These are phyloP conservation scores for Tulasnella sp. DNA, from an alignment of 768 basidiomycete species.

Conservation along the genomic window DNA sequence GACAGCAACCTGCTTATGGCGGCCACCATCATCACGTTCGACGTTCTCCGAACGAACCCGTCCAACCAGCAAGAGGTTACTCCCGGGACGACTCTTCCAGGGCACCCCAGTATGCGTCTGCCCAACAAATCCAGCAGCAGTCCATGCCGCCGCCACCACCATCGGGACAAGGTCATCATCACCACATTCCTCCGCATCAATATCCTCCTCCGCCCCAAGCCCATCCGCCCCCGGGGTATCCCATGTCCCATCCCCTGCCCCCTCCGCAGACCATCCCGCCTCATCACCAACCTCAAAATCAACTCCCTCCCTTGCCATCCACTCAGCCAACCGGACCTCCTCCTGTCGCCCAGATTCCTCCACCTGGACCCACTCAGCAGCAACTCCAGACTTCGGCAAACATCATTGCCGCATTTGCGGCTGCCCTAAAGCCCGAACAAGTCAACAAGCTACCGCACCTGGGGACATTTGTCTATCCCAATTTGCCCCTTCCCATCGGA, in stretches of 20 bases:
- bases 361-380: background rate
- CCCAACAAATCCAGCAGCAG: background rate
- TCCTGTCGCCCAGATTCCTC: background rate
- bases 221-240: background rate
- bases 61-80: background rate
- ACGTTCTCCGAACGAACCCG: background rate
- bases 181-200: background rate
- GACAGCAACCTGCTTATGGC: background rate
- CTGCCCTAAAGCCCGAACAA: background rate
- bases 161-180: background rate
- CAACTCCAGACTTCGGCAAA: conserved; percentile 10
- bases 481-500: conserved; percentile 17
- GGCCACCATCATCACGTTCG: conserved; percentile 9
- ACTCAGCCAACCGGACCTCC: background rate
- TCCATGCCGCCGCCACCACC: background rate
- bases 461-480: conserved; percentile 22
- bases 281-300: conserved; percentile 11
- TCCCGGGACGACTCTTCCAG: background rate
- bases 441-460: conserved; percentile 11
- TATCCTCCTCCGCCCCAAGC: conserved; percentile 9
- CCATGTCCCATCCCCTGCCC: background rate
- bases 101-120: background rate
- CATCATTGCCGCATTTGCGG: conserved; percentile 9
- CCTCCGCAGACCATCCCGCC: background rate
- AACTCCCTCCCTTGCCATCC: background rate